Conservation (phyloP, 805 yeast genomes). For the Yarrowia bubula region DNA sequence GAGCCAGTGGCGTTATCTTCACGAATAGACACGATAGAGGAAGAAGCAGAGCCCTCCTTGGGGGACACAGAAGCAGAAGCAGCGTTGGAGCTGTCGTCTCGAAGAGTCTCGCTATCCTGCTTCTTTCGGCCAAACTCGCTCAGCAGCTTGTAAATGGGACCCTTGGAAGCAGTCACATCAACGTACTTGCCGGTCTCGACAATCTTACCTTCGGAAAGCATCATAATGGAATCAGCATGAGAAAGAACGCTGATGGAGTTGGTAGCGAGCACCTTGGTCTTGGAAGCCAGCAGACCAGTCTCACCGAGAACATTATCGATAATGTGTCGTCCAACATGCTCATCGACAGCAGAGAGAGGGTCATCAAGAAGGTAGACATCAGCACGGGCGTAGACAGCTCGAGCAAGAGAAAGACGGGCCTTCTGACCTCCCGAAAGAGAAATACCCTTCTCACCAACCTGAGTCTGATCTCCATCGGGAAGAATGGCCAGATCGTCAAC, state of each 20-base stretch:
- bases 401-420: conserved; percentile 74
- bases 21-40: conserved; percentile 16
- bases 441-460: conserved; percentile 83
- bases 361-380: conserved; percentile 74
- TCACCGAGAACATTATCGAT: conserved; percentile 77
- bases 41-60: conserved; percentile 20
- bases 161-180: conserved; percentile 35
- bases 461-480: conserved; percentile 74
- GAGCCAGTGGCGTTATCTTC: background rate
- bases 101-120: background rate
- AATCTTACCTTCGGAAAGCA: conserved; percentile 55
- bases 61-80: conserved; percentile 28
- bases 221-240: conserved; percentile 65
- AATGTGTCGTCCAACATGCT: conserved; percentile 79
- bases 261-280: conserved; percentile 79
- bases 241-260: conserved; percentile 80
- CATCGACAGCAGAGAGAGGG: conserved; percentile 81
- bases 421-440: conserved; percentile 89
- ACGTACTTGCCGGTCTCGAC: conserved; percentile 41
- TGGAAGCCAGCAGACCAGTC: conserved; percentile 68
- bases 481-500: conserved; percentile 61
- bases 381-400: conserved; percentile 69
- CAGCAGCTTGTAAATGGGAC: conserved; percentile 33
- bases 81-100: conserved; percentile 9
- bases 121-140: conserved; percentile 35